phyloP scores from a whole-genome alignment of 2,329 filamentous ascomycete species.

The Verticillium tricorpus region DNA sequence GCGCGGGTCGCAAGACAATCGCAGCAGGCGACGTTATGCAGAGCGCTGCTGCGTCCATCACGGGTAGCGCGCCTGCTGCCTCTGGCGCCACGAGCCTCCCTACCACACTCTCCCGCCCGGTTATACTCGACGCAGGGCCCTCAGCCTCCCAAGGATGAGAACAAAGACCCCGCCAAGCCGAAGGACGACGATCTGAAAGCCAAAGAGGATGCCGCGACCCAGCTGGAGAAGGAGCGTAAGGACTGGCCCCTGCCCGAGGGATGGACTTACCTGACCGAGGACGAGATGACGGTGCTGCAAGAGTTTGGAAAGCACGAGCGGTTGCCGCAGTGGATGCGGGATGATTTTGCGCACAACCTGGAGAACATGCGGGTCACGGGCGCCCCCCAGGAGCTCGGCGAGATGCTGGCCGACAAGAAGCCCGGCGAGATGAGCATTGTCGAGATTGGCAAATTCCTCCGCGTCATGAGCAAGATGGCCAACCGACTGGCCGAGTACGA shows the following conservation, averaged over 20 bases:
- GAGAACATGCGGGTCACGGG: constrained; percentile 62
- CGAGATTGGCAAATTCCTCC: constrained; percentile 55
- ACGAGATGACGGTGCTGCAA: constrained; percentile 49
- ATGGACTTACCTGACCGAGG: constrained; percentile 41
- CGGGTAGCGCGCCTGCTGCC: constrained; percentile 26
- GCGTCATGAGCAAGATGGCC: constrained; percentile 52
- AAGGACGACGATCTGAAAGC: constrained; percentile 16
- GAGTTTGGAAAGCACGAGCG: constrained; percentile 51
- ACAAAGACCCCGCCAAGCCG: constrained; percentile 4
- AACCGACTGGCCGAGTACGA: constrained; percentile 27
- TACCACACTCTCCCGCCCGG: constrained; percentile 24
- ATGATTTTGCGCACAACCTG: constrained; percentile 56
- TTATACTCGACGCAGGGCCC: constrained; percentile 33
- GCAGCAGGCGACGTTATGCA: constrained; percentile 45
- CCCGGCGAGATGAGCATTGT: constrained; percentile 31
- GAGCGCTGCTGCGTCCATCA: constrained; percentile 30
- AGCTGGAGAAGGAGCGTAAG: constrained; percentile 18
- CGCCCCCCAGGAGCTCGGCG: constrained; percentile 62
- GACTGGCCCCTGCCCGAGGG: constrained; percentile 35
- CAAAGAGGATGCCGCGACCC: constrained; percentile 4
- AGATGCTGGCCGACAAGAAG: constrained; percentile 52
- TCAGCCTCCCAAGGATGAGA: constrained; percentile 31
- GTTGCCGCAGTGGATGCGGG: constrained; percentile 58
- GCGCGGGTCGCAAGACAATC: constrained; percentile 57
- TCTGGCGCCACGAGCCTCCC: constrained; percentile 29